Conservation (phyloP, 345 rosid genomes). For the Syzygium aqueum region DNA sequence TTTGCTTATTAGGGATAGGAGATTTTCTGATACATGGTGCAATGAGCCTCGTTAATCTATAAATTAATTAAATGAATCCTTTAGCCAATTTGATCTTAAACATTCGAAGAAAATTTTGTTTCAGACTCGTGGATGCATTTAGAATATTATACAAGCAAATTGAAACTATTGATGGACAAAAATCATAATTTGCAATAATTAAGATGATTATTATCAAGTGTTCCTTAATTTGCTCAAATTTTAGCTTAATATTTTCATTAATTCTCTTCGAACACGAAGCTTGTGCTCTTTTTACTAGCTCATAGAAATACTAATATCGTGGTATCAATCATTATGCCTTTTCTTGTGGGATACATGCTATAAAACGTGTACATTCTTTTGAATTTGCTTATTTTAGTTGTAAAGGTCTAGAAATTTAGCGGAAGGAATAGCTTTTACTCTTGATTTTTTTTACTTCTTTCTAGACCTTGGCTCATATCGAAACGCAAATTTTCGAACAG, state of each 20-base stretch:
- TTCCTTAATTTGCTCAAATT: fast-evolving
- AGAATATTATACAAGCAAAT: fast-evolving
- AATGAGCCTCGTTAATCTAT: not conserved
- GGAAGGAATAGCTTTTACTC: not conserved
- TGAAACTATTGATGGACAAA: not conserved
- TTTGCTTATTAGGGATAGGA: not conserved
- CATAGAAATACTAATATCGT: not conserved
- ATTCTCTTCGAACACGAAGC: not conserved
- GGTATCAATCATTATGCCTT: not conserved
- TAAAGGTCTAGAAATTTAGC: not conserved
- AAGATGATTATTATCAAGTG: not conserved
- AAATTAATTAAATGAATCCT: not conserved
- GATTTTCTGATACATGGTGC: too few relatives aligned
- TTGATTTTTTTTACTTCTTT: not conserved
- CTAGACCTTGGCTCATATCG: not conserved
- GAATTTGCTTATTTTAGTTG: not conserved
- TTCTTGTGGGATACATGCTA: not conserved
- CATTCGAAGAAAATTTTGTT: not conserved
- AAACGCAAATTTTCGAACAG: not conserved
- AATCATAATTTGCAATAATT: not conserved
- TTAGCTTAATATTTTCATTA: not conserved
- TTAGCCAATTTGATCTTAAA: fast-evolving
- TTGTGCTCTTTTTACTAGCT: not conserved
- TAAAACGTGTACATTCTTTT: not conserved
- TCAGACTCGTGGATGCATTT: not conserved